Evolutionary conservation across 2,329 filamentous ascomycete species (phyloP).

Genomic region (Epichloe amarillans): DNA sequence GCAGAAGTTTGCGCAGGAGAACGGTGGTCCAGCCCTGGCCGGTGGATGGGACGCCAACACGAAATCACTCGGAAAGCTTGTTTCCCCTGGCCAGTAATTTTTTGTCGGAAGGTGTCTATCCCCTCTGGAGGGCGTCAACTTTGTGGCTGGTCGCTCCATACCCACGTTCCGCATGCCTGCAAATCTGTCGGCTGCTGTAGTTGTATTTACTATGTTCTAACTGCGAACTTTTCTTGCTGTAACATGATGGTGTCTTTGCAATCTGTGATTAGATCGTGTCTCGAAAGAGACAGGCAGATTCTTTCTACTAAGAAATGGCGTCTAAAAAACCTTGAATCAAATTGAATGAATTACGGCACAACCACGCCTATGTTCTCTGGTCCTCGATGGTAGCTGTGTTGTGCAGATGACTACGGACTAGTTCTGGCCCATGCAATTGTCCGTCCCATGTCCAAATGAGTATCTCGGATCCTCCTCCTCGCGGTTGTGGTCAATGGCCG

Average conservation of each 20-base stretch:
- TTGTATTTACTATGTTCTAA: constrained; percentile 5
- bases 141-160: neutral
- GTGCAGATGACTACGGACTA: too few species aligned
- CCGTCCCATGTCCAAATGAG: too few species aligned
- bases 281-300: too few species aligned
- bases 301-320: neutral
- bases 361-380: too few species aligned
- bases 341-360: too few species aligned
- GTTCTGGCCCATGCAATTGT: too few species aligned
- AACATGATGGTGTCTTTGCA: neutral
- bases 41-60: constrained; percentile 79
- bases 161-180: neutral
- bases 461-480: too few species aligned
- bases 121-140: neutral
- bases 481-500: too few species aligned
- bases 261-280: neutral
- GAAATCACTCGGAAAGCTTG: constrained; percentile 63
- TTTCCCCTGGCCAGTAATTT: constrained; percentile 77
- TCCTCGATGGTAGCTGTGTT: too few species aligned
- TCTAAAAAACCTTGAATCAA: neutral
- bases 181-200: neutral
- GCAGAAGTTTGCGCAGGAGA: constrained; percentile 59
- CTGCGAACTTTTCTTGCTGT: neutral
- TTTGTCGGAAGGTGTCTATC: constrained; percentile 6
- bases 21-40: constrained; percentile 62